Evolutionary conservation across 2,329 filamentous ascomycete species (phyloP), one percentile per base, ranked within the genome.

Genomic region (Aspergillus flavus): DNA sequence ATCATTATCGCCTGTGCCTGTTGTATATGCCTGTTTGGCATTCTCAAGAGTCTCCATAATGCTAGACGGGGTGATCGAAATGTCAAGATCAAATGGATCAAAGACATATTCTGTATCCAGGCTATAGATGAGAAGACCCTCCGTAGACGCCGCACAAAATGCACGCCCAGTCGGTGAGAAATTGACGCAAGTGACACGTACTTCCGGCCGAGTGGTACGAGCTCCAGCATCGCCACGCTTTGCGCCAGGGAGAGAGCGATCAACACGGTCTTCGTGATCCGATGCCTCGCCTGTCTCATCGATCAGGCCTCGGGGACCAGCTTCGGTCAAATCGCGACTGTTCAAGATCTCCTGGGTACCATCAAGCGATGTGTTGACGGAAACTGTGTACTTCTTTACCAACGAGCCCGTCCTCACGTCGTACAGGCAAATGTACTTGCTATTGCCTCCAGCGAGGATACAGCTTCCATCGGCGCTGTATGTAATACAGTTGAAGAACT

Each of bases 381-480:
- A 96, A 72, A 98, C 94, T 1, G 94, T 97, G 75, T 91, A 99
- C 75, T 97, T 97, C 77, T 96, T 97, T 61, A 98, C 83, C 12
- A 99, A 82, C 0, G 95, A 93, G 76, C 95, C 93, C 0, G 94
- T 96, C 62, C 89, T 89, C 36, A 96, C 92, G n/a, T 96, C 94
- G 80, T 99, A 99, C 62, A 99, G 79, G 75, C 95, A 98, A 58
- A 99, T 97, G 78, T 96, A 97, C 81, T 99, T 99, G 88, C 93
- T 97, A 83, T 95, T 97, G 36, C 95, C 95, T 55, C 88, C 94
- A 0, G 94, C 95, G 46, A 99, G 83, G 12, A 99, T 84, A 71
- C 95, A 97, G 66, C 88, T 91, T 14, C 95, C 95, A 74, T 99
- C 95, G 1, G 92, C 91, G 75, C 93, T 97, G 80, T 98, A 99